phyloP scores from a whole-genome alignment of 2,329 filamentous ascomycete species.

The Cladosporium sp. region DNA sequence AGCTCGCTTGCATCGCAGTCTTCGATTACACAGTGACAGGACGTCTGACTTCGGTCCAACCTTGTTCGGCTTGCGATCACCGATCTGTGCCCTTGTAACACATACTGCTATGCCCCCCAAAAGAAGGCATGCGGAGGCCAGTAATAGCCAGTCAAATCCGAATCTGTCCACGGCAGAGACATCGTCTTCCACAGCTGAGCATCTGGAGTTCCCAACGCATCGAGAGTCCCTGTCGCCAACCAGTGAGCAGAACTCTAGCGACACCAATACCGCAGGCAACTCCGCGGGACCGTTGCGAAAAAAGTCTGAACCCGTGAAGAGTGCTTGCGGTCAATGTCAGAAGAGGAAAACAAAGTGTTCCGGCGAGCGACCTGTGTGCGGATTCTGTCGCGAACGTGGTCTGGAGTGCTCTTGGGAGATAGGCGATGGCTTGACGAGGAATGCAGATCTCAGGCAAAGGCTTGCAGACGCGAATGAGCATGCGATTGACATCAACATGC shows the following conservation, averaged over 20 bases:
- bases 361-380: slow-evolving; percentile 1
- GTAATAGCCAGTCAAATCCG: not conserved
- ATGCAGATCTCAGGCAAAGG: slow-evolving; percentile 5
- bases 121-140: not conserved
- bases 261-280: not conserved
- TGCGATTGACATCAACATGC: slow-evolving; percentile 4
- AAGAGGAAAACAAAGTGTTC: slow-evolving; percentile 18
- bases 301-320: slow-evolving; percentile 10
- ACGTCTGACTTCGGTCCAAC: not conserved
- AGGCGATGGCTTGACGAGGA: slow-evolving; percentile 2
- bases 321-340: slow-evolving; percentile 9
- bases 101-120: not conserved
- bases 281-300: not conserved
- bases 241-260: not conserved
- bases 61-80: not conserved
- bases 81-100: not conserved
- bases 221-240: not conserved
- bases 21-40: not conserved
- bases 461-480: not conserved
- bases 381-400: not conserved
- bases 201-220: not conserved
- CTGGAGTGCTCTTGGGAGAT: slow-evolving; percentile 16
- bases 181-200: not conserved
- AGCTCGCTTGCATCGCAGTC: not conserved
- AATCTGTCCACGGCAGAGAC: not conserved